Evolutionary conservation across 257 asterid genomes (phyloP).

Genomic region (Nicotiana tabacum): DNA sequence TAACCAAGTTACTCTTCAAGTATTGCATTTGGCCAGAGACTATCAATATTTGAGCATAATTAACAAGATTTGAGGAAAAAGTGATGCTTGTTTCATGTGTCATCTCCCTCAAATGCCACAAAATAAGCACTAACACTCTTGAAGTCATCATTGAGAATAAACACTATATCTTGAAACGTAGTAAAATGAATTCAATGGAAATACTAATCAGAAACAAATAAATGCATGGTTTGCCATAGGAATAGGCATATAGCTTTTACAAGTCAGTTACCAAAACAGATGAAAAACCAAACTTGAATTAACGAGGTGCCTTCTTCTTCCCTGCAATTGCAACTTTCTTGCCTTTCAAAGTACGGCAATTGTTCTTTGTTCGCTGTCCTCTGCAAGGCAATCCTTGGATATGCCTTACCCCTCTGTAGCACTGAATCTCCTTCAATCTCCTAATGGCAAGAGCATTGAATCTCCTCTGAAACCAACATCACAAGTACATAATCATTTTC

Average conservation of each 20-base stretch:
- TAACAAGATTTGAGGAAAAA: neutral
- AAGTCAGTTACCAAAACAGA: conserved; percentile 2
- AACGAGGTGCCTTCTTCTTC: conserved; percentile 70
- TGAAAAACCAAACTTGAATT: neutral
- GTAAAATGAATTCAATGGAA: neutral
- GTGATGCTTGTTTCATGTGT: neutral
- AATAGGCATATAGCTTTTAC: neutral
- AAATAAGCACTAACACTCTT: neutral
- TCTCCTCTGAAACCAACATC: conserved; percentile 52
- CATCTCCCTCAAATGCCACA: neutral
- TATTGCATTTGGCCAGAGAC: neutral
- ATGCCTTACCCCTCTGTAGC: conserved; percentile 93
- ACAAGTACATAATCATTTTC: neutral
- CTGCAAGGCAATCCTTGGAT: conserved; percentile 91
- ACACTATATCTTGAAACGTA: neutral
- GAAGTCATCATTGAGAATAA: neutral
- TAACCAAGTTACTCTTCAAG: neutral
- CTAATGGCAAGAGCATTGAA: conserved; percentile 80
- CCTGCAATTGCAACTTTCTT: conserved; percentile 84
- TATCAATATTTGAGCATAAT: no score
- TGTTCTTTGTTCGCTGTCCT: conserved; percentile 92
- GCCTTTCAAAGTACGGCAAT: conserved; percentile 91
- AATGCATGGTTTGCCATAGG: neutral
- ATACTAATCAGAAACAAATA: neutral
- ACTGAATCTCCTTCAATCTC: conserved; percentile 88